These are phyloP conservation scores for Tylopilus felleus DNA, from an alignment of 768 basidiomycete species.

Conservation along the genomic window DNA sequence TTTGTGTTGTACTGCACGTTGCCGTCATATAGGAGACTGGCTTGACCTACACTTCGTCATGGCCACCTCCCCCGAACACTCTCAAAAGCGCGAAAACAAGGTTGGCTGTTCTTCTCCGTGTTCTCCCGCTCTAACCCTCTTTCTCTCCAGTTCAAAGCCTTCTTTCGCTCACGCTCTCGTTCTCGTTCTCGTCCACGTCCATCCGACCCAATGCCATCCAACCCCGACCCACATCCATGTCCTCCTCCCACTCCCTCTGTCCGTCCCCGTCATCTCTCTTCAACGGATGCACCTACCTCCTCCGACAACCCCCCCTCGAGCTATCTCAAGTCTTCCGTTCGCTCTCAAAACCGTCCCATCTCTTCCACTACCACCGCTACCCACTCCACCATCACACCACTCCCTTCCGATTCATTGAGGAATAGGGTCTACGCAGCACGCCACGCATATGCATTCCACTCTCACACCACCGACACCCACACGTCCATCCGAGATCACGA, in stretches of 20 bases:
- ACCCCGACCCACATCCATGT: background rate
- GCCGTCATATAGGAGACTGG: no score
- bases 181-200: conserved; percentile 43
- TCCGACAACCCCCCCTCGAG: conserved; percentile 17
- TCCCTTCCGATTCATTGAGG: conserved; percentile 41
- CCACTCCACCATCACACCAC: conserved; percentile 57
- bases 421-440: conserved; percentile 16
- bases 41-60: no score
- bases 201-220: conserved; percentile 8
- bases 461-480: conserved; percentile 14
- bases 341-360: conserved; percentile 56
- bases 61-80: background rate
- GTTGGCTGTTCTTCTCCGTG: conserved; percentile 13
- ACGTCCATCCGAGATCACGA: conserved; percentile 12
- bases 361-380: conserved; percentile 64
- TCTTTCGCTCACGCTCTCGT: conserved; percentile 52
- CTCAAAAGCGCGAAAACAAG: conserved; percentile 30
- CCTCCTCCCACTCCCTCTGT: background rate
- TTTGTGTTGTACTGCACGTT: no score
- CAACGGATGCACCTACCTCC: background rate
- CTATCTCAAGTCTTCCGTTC: conserved; percentile 40
- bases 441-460: conserved; percentile 16
- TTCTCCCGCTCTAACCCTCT: background rate
- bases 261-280: background rate
- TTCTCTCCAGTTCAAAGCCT: conserved; percentile 51